A percentile compares a stretch with the other conserved stretches of the same genome.
These are phyloP conservation scores for Udeniomyces megalosporus DNA, from an alignment of 768 basidiomycete genomes.

Conservation along the genomic window DNA sequence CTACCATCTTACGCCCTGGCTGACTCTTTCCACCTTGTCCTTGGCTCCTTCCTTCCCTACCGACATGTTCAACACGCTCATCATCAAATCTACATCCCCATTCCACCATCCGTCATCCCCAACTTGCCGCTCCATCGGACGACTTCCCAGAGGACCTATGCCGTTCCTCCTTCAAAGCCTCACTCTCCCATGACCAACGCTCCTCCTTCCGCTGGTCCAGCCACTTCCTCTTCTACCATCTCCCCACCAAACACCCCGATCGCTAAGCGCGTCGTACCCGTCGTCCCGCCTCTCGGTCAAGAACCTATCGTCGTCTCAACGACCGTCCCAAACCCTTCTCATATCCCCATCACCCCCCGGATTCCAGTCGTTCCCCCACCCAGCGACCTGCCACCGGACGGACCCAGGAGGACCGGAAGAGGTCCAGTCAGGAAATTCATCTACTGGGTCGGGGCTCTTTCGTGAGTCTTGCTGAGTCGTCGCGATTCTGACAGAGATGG, in stretches of 20 bases:
- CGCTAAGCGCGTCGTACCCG: neutral
- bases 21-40: neutral
- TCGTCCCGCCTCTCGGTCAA: neutral
- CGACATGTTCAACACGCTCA: neutral
- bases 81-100: too few species aligned
- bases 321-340: neutral
- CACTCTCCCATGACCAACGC: neutral
- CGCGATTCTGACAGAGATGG: neutral
- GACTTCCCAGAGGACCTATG: neutral
- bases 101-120: neutral
- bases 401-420: neutral
- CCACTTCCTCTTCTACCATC: neutral
- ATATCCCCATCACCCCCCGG: neutral
- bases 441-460: neutral
- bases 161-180: neutral
- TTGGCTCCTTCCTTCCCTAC: neutral
- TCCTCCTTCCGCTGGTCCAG: too few species aligned
- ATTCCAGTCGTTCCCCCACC: neutral
- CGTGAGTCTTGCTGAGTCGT: neutral
- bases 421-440: neutral
- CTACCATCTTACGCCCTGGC: neutral
- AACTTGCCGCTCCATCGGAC: neutral
- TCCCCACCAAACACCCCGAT: neutral
- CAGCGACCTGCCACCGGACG: neutral
- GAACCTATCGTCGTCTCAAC: too few species aligned